phyloP scores from a whole-genome alignment of 2,329 filamentous ascomycete genomes.

The Alternaria arbusti region DNA sequence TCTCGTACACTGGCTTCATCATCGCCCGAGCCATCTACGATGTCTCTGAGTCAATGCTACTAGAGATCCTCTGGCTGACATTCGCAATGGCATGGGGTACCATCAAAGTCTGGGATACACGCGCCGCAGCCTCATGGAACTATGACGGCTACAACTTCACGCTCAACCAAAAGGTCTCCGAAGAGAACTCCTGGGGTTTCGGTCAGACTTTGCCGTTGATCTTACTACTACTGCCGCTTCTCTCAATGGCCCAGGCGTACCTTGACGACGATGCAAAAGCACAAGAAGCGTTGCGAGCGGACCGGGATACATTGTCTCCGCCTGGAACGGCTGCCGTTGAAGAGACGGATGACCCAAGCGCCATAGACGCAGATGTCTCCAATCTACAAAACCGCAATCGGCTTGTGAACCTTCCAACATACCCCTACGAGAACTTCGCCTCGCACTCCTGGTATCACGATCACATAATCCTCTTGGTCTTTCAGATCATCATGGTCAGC shows the following conservation, averaged over 20 bases:
- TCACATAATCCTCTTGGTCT: slow-evolving; percentile 21
- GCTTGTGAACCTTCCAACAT: background rate
- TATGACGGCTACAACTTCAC: slow-evolving; percentile 12
- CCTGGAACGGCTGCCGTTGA: background rate
- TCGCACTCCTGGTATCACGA: slow-evolving; percentile 25
- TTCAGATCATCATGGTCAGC: slow-evolving; percentile 21
- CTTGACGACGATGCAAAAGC: slow-evolving; percentile 30
- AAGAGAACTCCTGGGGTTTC: slow-evolving; percentile 33
- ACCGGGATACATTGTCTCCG: background rate
- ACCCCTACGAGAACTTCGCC: slow-evolving; percentile 20
- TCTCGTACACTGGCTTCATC: slow-evolving; percentile 15
- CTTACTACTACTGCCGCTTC: slow-evolving; percentile 27
- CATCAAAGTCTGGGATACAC: slow-evolving; percentile 32
- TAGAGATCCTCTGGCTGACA: slow-evolving; percentile 31
- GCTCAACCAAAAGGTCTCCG: slow-evolving; percentile 11
- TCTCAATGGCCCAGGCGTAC: slow-evolving; percentile 33
- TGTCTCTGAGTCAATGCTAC: slow-evolving; percentile 28
- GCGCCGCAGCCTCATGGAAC: slow-evolving; percentile 13
- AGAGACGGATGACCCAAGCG: background rate
- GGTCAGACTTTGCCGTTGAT: slow-evolving; percentile 36
- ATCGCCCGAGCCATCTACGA: slow-evolving; percentile 21
- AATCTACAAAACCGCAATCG: background rate
- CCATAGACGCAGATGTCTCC: background rate
- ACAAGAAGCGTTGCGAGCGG: background rate
- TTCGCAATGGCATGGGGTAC: slow-evolving; percentile 37